Base-by-base conservation (phyloP, 306 rosid species). In the Trichosanthes cucumerina region DNA sequence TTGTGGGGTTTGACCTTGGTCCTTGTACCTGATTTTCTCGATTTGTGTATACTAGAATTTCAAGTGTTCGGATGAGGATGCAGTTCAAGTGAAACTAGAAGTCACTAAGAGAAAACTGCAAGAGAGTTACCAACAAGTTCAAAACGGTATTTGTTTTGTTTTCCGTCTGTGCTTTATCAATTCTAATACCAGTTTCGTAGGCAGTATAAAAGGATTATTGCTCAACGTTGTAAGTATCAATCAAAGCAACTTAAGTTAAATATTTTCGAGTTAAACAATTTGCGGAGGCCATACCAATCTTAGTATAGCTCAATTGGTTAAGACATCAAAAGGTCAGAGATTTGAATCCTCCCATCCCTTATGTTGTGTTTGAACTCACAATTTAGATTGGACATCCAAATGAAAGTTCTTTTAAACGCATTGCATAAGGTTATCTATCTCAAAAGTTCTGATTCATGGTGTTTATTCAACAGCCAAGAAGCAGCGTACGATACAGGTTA, bases 101-200 rank as follows among this genome's bases (percentile, higher is more conserved):
- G 99, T 91, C 60, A 88, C 99, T 26, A 96, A 92, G 85, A 89
- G 99, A 88, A 96, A 78, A 83, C 99, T 96, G 86, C 99, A 96
- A 58, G 97, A 90, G 86, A 82, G 93, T 24, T 96, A 96, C 84
- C 99, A 92, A 88, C 96, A 92, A 88, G 97, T 86, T 34, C 97
- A 91, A 86, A 96, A 89, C 11, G 98, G 98, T 93, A 60, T 62
- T 85, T 83, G 34, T 49, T 47, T 41, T 21, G 33, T 38, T 39
- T 68, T 39, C 52, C 5, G 0, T 66, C 14, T 3, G 0, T n/a
- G 43, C 6, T 73, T 12, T 26, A 21, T 70, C 21, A 1, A 57
- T 14, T 31, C 36, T 28, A 24, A 9, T 68, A 49, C 46, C 26
- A 5, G 9, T 73, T 73, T 73, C 44, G 3, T 28, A 0, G 21